Base-by-base conservation (phyloP, 805 yeast species). In the Ogataea saltuana region DNA sequence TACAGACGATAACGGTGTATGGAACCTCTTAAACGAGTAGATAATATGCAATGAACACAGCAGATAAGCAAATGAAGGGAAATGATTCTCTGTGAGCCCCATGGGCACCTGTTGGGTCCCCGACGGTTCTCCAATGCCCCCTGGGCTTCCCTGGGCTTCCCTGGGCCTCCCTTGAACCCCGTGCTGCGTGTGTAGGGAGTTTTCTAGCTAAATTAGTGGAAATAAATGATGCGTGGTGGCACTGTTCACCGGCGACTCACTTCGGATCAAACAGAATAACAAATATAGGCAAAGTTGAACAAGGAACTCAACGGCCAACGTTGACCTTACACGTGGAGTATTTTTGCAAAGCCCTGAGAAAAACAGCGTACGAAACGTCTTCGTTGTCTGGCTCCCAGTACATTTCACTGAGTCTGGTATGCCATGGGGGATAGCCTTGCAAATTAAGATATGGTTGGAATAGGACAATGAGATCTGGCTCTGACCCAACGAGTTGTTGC, bases 341-440 rank as follows among this genome's bases (percentile, higher is more conserved):
- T 53, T 77, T 80, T 54, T 80, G 85, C 54, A 86, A 68, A 1
- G 90, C 91, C 50, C 93, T 74, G 40, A 85, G 73, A 62, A 87
- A 90, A 15, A 88, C 93, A 11, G 90, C 83, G 61, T 90, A 90
- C 27, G 80, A 76, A 35, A 88, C 95, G 42, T 76, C 80, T 46
- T 75, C 80, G 63, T 89, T 89, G 62, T 88, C 96, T 2, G 85
- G 84, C 59, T 88, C 91, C 87, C 95, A 86, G 66, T 83, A 90
- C 58, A 93, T 80, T 60, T 93, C 99, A 6, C 89, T 78, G 41
- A 95, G 75, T 49, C 99, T 77, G 26, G 88, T 79, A 60, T 91
- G 98, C 99, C 99, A 93, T 21, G 99, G 99, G 16, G 98, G 98
- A 63, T 83, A 93, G 13, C 96, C 97, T 64, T 89, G 95, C 38